Evolutionary conservation across 2,329 filamentous ascomycete genomes (phyloP), one percentile per base, ranked within the genome.

Genomic region (Colletotrichum sp.): DNA sequence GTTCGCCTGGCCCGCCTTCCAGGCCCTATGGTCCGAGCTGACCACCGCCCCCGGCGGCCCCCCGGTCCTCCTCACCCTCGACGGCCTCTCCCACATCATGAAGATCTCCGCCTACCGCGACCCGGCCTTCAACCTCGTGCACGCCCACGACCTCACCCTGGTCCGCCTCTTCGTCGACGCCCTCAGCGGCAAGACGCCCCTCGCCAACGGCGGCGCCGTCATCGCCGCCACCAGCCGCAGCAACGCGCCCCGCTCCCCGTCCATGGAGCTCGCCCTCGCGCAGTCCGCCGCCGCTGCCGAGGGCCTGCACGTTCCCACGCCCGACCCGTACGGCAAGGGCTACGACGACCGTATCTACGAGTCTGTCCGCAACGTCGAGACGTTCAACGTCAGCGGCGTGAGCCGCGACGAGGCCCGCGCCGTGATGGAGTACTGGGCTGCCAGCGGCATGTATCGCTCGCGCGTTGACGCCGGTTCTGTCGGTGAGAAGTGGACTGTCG

Each of bases 401-500:
- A 93, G 88, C 80, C 94, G 93, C 85, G 86, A 89, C 3, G 96
- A 99, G 86, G 93, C 95, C 13, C 91, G 93, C 75, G 90, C 92
- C 1, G 88, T 98, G 79, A 93, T 99, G 92, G 96, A 98, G 87
- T 99, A 98, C 86, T 99, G 96, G 89, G 96, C 95, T 7, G 92
- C 92, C 43, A 98, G 95, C 83, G 97, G 96, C 15, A 88, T 98
- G 82, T 83, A 98, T 82, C 91, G 94, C 78, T 88, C 91, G 77
- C 89, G 87, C 61, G 89, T 98, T 66, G 93, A 94, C 80, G 93
- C 96, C 81, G 87, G 87, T 78, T 89, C 90, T 77, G 93, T 98
- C 43, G 89, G 90, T 26, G 94, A 98, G 88, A 95, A 95, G 86
- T 98, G 96, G 96, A 93, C 92, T 65, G 83, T 98, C 79, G 92